phyloP scores from a whole-genome alignment of 176 grass and related monocot genomes.

The Ensete ventricosum region DNA sequence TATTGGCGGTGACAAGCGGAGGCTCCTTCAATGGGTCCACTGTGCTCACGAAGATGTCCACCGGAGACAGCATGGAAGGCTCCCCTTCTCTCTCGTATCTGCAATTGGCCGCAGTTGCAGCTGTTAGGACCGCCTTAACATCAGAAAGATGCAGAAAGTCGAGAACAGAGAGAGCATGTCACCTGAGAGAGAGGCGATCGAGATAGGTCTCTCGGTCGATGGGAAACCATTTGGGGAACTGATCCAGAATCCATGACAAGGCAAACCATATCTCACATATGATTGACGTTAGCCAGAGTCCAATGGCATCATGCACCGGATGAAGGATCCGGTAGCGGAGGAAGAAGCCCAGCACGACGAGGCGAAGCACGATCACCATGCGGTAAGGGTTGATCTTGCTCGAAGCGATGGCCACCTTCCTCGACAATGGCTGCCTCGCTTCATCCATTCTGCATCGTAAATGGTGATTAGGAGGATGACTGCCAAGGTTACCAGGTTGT shows the following conservation, averaged over 20 bases:
- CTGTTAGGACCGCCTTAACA: background rate
- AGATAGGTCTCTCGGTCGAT: slow-evolving; percentile 98
- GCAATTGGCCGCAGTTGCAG: slow-evolving; percentile 2
- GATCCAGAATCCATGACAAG: slow-evolving; percentile 77
- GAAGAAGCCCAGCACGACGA: slow-evolving; percentile 13
- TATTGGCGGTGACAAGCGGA: slow-evolving; percentile 90
- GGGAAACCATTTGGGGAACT: slow-evolving; percentile 98
- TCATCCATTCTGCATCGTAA: slow-evolving; percentile 55
- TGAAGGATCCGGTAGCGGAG: slow-evolving; percentile 17
- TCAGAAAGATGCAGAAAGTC: background rate
- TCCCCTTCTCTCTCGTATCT: slow-evolving; percentile 92
- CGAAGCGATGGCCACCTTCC: slow-evolving; percentile 92
- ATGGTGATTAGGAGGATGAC: too few relatives aligned
- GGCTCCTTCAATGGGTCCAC: slow-evolving; percentile 98
- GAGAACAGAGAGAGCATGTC: background rate
- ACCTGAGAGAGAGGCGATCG: slow-evolving; percentile 77
- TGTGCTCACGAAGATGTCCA: slow-evolving; percentile 88
- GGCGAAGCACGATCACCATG: slow-evolving; percentile 13
- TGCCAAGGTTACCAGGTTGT: too few relatives aligned
- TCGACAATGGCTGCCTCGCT: slow-evolving; percentile 79
- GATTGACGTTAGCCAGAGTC: slow-evolving; percentile 8
- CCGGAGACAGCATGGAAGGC: slow-evolving; percentile 64
- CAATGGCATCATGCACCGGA: slow-evolving; percentile 7
- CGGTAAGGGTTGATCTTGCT: slow-evolving; percentile 79
- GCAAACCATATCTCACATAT: slow-evolving; percentile 19